Percentiles rank a stretch among this genome's conserved stretches.
Evolutionary conservation across 495 filamentous ascomycete genomes (phyloP).

Genomic region (Tuber microsphaerosporum): DNA sequence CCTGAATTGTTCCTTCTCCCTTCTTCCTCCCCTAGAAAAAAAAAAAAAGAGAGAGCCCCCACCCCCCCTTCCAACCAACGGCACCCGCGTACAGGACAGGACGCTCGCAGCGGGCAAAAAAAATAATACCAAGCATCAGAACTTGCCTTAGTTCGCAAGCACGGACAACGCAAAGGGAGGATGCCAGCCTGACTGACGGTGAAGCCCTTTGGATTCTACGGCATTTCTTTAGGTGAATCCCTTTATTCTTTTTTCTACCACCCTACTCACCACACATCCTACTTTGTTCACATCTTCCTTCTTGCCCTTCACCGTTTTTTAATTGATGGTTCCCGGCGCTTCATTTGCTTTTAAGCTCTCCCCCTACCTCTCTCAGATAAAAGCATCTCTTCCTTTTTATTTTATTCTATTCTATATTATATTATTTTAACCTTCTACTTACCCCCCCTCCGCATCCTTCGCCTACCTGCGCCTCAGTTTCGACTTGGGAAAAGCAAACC

Average conservation of each 20-base stretch:
- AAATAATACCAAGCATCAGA: slow-evolving; percentile 36
- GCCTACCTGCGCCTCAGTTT: slow-evolving; percentile 20
- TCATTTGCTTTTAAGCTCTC: slow-evolving; percentile 21
- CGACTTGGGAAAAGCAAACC: slow-evolving; percentile 32
- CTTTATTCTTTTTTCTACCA: slow-evolving; percentile 38
- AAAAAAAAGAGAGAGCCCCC: slow-evolving; percentile 4
- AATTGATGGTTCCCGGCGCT: slow-evolving; percentile 21
- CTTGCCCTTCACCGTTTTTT: slow-evolving; percentile 28
- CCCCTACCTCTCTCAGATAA: slow-evolving; percentile 23
- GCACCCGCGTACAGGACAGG: slow-evolving; percentile 33
- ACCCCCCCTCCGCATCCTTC: neutral
- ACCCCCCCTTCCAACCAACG: slow-evolving; percentile 36
- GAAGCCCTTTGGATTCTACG: slow-evolving; percentile 30
- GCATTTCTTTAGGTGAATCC: slow-evolving; percentile 38
- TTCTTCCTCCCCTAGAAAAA: slow-evolving; percentile 13
- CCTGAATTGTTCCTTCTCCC: neutral
- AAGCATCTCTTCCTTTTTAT: slow-evolving; percentile 24
- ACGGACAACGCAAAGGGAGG: slow-evolving; percentile 40
- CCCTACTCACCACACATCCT: slow-evolving; percentile 7
- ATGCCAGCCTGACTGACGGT: slow-evolving; percentile 33
- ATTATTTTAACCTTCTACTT: neutral
- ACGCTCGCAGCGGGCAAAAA: slow-evolving; percentile 26
- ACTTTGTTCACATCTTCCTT: slow-evolving; percentile 32
- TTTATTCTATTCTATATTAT: neutral
- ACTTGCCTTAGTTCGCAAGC: slow-evolving; percentile 40